A percentile compares a stretch with the other conserved stretches of the same genome.
Evolutionary conservation across 2,329 filamentous ascomycete genomes (phyloP).

Genomic region (Leptographium lundbergii): DNA sequence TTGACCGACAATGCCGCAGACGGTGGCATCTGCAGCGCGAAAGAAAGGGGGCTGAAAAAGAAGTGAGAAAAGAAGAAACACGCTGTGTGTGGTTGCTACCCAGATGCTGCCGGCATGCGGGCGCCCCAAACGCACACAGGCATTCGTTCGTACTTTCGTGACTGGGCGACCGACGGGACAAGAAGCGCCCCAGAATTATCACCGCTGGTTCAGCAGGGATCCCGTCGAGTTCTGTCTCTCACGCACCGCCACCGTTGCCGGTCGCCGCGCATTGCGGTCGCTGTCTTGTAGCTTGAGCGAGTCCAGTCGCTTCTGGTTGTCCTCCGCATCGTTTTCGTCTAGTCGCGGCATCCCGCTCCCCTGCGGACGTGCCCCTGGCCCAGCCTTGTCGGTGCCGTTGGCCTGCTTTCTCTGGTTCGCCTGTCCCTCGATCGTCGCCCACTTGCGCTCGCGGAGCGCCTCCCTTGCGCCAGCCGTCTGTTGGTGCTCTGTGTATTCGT

Average conservation of each 20-base stretch:
- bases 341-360: slow-evolving; percentile 33
- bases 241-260: slow-evolving; percentile 21
- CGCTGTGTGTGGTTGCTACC: background rate
- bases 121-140: slow-evolving; percentile 11
- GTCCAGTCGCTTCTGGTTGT: slow-evolving; percentile 78
- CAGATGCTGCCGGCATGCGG: slow-evolving; percentile 5
- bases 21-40: background rate
- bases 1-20: background rate
- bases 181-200: slow-evolving; percentile 13
- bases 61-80: background rate
- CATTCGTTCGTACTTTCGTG: slow-evolving; percentile 3
- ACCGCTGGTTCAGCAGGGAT: slow-evolving; percentile 38
- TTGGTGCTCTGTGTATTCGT: slow-evolving; percentile 94
- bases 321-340: slow-evolving; percentile 74
- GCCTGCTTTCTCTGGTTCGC: slow-evolving; percentile 54
- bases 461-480: slow-evolving; percentile 82
- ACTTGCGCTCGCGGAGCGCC: slow-evolving; percentile 69
- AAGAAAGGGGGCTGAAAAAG: background rate
- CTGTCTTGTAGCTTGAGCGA: slow-evolving; percentile 83
- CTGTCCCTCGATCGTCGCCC: slow-evolving; percentile 74
- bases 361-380: slow-evolving; percentile 23
- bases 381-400: slow-evolving; percentile 22
- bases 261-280: slow-evolving; percentile 42
- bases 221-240: slow-evolving; percentile 49
- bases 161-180: background rate